phyloP scores from a whole-genome alignment of 352 stramenopile species.

The Pythium rishiriense region DNA sequence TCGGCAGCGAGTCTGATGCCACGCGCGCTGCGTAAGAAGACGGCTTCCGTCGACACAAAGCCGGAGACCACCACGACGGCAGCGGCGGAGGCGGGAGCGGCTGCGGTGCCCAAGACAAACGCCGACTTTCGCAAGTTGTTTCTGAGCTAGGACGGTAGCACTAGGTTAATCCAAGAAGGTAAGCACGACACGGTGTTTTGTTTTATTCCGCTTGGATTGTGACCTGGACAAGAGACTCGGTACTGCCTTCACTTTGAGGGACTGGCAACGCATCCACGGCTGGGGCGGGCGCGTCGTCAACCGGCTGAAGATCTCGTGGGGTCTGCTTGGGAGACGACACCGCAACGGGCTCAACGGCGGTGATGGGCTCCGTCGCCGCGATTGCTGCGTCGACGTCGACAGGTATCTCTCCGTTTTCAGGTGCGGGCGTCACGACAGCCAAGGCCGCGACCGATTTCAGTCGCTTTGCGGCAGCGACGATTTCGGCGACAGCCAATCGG shows the following conservation, averaged over 20 bases:
- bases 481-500: slow-evolving; percentile 43
- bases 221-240: slow-evolving; percentile 6
- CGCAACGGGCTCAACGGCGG: neutral
- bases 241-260: neutral
- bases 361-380: slow-evolving; percentile 7
- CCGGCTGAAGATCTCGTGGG: neutral
- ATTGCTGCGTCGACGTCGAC: slow-evolving; percentile 11
- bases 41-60: neutral
- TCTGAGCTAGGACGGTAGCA: slow-evolving; percentile 35
- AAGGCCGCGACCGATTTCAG: neutral
- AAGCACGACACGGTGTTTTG: too few species aligned
- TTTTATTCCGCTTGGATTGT: slow-evolving; percentile 17
- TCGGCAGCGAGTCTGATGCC: slow-evolving; percentile 54
- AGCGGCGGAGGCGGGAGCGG: neutral
- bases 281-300: neutral
- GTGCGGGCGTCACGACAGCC: neutral
- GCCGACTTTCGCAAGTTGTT: slow-evolving; percentile 72
- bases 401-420: neutral
- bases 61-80: neutral
- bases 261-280: neutral
- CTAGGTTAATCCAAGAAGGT: too few species aligned
- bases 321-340: neutral
- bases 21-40: slow-evolving; percentile 43
- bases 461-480: slow-evolving; percentile 31
- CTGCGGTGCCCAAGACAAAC: slow-evolving; percentile 53